Percentiles rank a stretch among this genome's conserved stretches.
These are phyloP conservation scores for Quercus engelmannii DNA, from an alignment of 306 rosid species.

Conservation along the genomic window DNA sequence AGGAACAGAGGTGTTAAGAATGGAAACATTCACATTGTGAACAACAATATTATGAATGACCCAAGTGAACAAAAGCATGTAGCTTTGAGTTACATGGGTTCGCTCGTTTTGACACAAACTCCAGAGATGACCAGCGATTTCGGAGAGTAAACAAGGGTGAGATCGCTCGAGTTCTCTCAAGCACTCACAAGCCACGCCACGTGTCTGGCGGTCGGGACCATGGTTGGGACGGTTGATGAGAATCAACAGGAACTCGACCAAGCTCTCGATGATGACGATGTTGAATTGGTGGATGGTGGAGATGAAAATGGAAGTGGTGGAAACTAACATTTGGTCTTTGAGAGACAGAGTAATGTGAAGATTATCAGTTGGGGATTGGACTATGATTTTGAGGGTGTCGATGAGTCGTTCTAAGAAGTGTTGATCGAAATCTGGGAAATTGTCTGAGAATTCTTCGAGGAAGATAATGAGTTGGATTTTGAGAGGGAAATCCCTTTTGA, in stretches of 20 bases:
- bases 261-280: constrained; percentile 22
- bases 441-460: constrained; percentile 71
- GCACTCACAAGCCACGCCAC: constrained; percentile 84
- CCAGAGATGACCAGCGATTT: constrained; percentile 83
- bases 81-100: constrained; percentile 82
- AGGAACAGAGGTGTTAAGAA: constrained; percentile 60
- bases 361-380: constrained; percentile 63
- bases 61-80: constrained; percentile 62
- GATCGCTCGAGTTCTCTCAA: constrained; percentile 74
- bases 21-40: constrained; percentile 46
- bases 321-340: constrained; percentile 82
- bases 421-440: constrained; percentile 24
- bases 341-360: constrained; percentile 44
- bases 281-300: constrained; percentile 24
- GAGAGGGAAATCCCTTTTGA: constrained; percentile 66
- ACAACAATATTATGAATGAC: constrained; percentile 59
- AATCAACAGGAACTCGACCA: constrained; percentile 64
- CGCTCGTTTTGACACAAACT: constrained; percentile 83
- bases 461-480: constrained; percentile 65
- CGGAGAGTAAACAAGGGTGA: constrained; percentile 70
- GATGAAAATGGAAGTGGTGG: constrained; percentile 60
- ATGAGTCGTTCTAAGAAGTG: constrained; percentile 47
- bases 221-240: constrained; percentile 82
- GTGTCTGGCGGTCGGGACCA: constrained; percentile 64
- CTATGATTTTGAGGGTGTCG: constrained; percentile 52